Percentiles rank a stretch among this genome's conserved stretches.
Evolutionary conservation across 1,139 yeast genomes (phyloP).

Genomic region (Saccharomyces hybrid): DNA sequence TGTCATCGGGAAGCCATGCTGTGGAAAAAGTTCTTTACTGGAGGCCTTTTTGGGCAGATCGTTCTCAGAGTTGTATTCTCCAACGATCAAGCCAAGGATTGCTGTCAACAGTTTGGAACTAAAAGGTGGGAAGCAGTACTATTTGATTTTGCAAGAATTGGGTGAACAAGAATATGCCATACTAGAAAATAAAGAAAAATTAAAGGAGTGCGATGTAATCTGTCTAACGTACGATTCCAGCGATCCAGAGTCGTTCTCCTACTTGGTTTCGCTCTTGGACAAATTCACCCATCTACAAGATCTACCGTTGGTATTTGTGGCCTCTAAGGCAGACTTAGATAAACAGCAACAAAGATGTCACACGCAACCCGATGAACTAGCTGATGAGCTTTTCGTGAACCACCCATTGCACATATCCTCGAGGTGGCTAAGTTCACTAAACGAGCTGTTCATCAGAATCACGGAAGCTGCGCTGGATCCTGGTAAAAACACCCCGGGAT

Average conservation of each 20-base stretch:
- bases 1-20: conserved; percentile 73
- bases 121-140: conserved; percentile 92
- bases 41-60: conserved; percentile 75
- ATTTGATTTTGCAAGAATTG: conserved; percentile 78
- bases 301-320: conserved; percentile 82
- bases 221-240: conserved; percentile 90
- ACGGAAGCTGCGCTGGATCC: conserved; percentile 87
- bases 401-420: conserved; percentile 87
- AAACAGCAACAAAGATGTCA: conserved; percentile 88
- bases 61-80: conserved; percentile 65
- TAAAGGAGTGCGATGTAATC: conserved; percentile 84
- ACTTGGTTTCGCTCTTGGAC: conserved; percentile 59
- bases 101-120: conserved; percentile 93
- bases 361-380: conserved; percentile 80
- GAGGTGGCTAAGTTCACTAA: conserved; percentile 78
- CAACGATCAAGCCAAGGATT: conserved; percentile 71
- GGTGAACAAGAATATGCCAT: conserved; percentile 85
- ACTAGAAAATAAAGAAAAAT: conserved; percentile 57
- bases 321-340: conserved; percentile 88
- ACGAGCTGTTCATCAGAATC: conserved; percentile 76
- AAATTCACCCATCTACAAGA: conserved; percentile 54
- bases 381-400: conserved; percentile 45
- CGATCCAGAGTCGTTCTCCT: conserved; percentile 89
- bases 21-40: conserved; percentile 79
- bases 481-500: conserved; percentile 68